Percentiles rank a stretch among this genome's conserved stretches.
These are phyloP conservation scores for Apophysomyces variabilis DNA, from an alignment of 371 early-diverging fungal genomes.

Conservation along the genomic window DNA sequence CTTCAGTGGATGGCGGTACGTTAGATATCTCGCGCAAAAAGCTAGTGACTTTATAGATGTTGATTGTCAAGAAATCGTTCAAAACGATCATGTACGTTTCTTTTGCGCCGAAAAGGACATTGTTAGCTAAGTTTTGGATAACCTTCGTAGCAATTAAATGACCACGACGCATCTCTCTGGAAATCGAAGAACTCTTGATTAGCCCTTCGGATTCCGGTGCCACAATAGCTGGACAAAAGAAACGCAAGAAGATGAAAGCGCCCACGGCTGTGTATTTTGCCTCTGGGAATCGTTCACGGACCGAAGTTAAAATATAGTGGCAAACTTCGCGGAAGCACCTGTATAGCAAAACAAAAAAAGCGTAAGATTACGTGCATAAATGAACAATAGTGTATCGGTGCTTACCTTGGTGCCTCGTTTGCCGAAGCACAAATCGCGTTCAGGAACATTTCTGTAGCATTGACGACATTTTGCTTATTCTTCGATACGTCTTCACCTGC, in stretches of 20 bases:
- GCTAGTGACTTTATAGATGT: conserved; percentile 64
- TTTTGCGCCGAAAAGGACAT: conserved; percentile 90
- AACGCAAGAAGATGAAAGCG: conserved; percentile 91
- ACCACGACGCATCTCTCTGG: conserved; percentile 70
- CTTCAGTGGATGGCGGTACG: conserved; percentile 14
- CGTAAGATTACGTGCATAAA: neutral
- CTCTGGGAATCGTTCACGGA: conserved; percentile 81
- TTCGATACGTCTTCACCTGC: conserved; percentile 59
- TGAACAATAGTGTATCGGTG: neutral
- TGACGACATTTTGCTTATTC: conserved; percentile 78
- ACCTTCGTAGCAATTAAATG: conserved; percentile 90
- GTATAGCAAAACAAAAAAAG: neutral
- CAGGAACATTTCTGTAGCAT: conserved; percentile 75
- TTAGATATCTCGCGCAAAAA: conserved; percentile 61
- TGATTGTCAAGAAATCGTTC: conserved; percentile 78
- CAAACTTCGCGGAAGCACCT: conserved; percentile 76
- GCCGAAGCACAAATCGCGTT: conserved; percentile 78
- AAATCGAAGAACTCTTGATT: conserved; percentile 26
- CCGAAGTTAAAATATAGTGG: conserved; percentile 69
- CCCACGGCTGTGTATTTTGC: conserved; percentile 87
- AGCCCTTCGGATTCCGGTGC: conserved; percentile 72
- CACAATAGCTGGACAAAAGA: conserved; percentile 94
- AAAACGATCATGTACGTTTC: conserved; percentile 87
- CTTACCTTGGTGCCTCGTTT: conserved; percentile 61
- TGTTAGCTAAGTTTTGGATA: conserved; percentile 93